Percentiles rank a stretch among this genome's conserved stretches.
Conservation (phyloP, 306 rosid species). For the Carpinus fangiana region DNA sequence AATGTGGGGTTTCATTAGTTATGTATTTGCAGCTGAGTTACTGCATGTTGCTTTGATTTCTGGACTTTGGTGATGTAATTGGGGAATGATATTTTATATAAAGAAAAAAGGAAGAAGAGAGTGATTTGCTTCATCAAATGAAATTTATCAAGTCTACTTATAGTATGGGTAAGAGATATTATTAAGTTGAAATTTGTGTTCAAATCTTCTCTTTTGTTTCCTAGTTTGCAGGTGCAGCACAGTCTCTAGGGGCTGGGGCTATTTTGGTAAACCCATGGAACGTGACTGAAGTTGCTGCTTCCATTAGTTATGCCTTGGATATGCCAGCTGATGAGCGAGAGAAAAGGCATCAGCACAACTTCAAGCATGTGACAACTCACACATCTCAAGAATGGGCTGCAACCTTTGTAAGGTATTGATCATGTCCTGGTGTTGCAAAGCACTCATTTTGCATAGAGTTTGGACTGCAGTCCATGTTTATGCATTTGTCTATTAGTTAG, state of each 20-base stretch:
- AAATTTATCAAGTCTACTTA: not conserved
- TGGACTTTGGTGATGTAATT: not conserved
- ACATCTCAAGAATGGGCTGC: constrained; percentile 99
- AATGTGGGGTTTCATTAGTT: not conserved
- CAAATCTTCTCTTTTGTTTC: constrained; percentile 25
- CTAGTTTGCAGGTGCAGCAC: constrained; percentile 99
- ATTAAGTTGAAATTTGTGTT: constrained; percentile 13
- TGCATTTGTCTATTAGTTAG: not conserved
- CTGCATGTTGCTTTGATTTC: not conserved
- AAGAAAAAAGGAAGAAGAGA: not conserved
- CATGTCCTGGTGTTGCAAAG: constrained; percentile 21
- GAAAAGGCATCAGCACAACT: constrained; percentile 87
- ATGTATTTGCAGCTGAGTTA: not conserved
- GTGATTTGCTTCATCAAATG: not conserved
- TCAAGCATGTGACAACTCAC: constrained; percentile 91
- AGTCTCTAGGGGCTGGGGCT: constrained; percentile 98
- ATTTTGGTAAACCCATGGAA: constrained; percentile 97
- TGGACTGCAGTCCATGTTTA: not conserved
- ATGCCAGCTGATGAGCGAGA: constrained; percentile 96
- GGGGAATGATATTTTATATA: not conserved
- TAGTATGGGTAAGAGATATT: constrained; percentile 7
- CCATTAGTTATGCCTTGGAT: constrained; percentile 86
- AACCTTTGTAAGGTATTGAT: constrained; percentile 82
- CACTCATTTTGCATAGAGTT: constrained; percentile 12
- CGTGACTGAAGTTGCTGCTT: constrained; percentile 84